Evolutionary conservation across 2,329 filamentous ascomycete species (phyloP), one percentile per base, ranked within the genome.

Genomic region (Neoscytalidium dimidiatum): DNA sequence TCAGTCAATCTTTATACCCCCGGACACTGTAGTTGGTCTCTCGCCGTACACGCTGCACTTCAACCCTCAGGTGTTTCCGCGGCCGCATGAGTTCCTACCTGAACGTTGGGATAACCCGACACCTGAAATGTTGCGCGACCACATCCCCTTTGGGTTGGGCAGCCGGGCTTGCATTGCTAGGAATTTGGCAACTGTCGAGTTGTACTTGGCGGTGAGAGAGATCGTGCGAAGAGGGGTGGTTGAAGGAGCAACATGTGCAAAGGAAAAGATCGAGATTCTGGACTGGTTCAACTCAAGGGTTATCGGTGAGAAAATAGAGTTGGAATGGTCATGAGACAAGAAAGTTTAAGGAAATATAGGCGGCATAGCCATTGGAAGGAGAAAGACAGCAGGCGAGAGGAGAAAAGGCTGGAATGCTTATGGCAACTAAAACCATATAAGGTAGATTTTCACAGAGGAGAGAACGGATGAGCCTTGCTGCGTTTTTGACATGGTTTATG

Each of bases 251-350:
- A 79, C 66, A 51, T 69, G 74, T 2, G 73, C 80, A 19, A 26
- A 60, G 1, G 70, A 78, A 21, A 74, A 79, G 62, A 78, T 86
- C 11, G 78, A 83, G 71, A 82, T 85, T n/a, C 73, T 78, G 29
- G 82, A 87, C 69, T 86, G 84, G 84, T 86, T 86, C 67, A 86
- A 86, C 68, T 81, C 80, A 1, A 81, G 80, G 67, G 79, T 86
- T 1, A 79, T 81, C 43, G 82, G 80, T 0, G 82, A 82, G 67
- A 80, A 75, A 69, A 82, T 86, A 21, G 81, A 82, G 64, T 44
- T 78, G 29, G 33, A 28, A n/a, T 62, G 58, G 58, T 2, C 21
- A 62, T 49, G 58, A n/a, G n/a, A 49, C 13, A 29, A 28, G 23
- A 17, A 31, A 19, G 7, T 17, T 14, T 26, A 41, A 5, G 33